A percentile compares a stretch with the other conserved stretches of the same genome.
phyloP scores from a whole-genome alignment of 1,139 yeast genomes.

The Groenewaldozyma auringiensis region DNA sequence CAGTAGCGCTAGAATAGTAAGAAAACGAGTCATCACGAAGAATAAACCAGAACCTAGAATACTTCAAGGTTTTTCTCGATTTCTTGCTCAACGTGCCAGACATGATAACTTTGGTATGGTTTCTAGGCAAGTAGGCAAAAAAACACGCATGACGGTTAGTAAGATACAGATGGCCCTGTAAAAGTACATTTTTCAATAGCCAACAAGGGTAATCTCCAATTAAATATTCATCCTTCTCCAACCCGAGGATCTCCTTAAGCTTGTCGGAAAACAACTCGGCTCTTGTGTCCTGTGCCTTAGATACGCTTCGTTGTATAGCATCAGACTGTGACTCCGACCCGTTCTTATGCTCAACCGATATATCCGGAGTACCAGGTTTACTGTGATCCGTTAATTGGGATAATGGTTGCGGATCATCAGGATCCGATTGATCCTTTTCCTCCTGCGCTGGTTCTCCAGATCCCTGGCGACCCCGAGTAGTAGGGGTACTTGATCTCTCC shows the following conservation, averaged over 20 bases:
- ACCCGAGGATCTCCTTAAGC: slow-evolving; percentile 21
- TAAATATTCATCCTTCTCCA: slow-evolving; percentile 22
- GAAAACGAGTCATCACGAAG: slow-evolving; percentile 62
- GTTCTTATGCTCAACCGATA: no score
- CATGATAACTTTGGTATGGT: slow-evolving; percentile 35
- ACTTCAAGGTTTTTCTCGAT: slow-evolving; percentile 23
- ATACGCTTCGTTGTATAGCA: background rate
- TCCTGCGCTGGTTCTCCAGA: background rate
- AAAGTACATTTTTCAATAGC: slow-evolving; percentile 70
- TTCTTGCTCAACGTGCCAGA: slow-evolving; percentile 39
- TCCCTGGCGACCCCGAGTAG: slow-evolving; percentile 2
- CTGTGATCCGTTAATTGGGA: background rate
- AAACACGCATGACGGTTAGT: slow-evolving; percentile 61
- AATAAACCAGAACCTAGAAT: slow-evolving; percentile 65
- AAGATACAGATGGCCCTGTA: slow-evolving; percentile 78
- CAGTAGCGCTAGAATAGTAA: slow-evolving; percentile 63
- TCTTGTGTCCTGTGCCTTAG: slow-evolving; percentile 14
- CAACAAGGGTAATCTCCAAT: slow-evolving; percentile 55
- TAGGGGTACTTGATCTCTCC: background rate
- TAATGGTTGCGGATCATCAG: background rate
- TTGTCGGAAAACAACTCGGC: slow-evolving; percentile 24
- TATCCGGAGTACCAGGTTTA: background rate
- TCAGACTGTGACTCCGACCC: background rate
- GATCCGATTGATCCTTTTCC: background rate
- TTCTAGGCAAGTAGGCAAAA: slow-evolving; percentile 70